Base-by-base conservation (phyloP, 2,329 filamentous ascomycete genomes). In the Fusarium domesticum region DNA sequence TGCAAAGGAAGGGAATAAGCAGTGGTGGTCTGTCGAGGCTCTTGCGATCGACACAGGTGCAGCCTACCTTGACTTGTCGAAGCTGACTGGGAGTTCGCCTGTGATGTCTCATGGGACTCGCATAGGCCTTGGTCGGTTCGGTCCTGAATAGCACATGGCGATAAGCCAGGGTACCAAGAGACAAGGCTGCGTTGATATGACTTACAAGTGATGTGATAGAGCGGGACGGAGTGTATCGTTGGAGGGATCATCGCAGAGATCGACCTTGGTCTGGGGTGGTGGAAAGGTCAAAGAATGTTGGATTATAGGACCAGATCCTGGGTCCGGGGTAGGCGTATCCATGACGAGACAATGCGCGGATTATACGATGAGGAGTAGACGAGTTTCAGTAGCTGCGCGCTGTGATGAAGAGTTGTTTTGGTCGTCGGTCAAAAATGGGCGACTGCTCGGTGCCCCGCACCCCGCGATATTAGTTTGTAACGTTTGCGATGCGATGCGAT, bases 21-120 rank as follows among this genome's bases (percentile, higher is more conserved):
- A 16, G 18, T 19, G 15, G 32, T 33, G 40, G 25, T 35, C 30
- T 32, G 25, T 6, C n/a, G 17, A 28, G 33, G 38, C 30, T 17
- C 15, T 12, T 30, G 18, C n/a, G 19, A 15, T 18, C 37, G 18
- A 15, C 43, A 18, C 18, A 18, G 34, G 18, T 35, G 11, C n/a
- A 18, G 14, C 39, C 15, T 43, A 80, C 78, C 71, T 80, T 81
- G 64, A 83, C 69, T 57, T 79, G 71, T 46, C 76, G 75, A 65
- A 79, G 77, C 15, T 73, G 72, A 35, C 77, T 81, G 0, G 78
- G 78, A 1, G 77, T 79, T 35, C 79, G 70, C 48, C 68, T 74
- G 57, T 82, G 79, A 38, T 83, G 79, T 45, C 79, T 71, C 62
- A 79, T 62, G 20, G 78, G 78, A 48, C 77, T 81, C 42, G 72